Conservation (phyloP, 2,329 filamentous ascomycete species). For the Lasiodiplodia gonubiensis region DNA sequence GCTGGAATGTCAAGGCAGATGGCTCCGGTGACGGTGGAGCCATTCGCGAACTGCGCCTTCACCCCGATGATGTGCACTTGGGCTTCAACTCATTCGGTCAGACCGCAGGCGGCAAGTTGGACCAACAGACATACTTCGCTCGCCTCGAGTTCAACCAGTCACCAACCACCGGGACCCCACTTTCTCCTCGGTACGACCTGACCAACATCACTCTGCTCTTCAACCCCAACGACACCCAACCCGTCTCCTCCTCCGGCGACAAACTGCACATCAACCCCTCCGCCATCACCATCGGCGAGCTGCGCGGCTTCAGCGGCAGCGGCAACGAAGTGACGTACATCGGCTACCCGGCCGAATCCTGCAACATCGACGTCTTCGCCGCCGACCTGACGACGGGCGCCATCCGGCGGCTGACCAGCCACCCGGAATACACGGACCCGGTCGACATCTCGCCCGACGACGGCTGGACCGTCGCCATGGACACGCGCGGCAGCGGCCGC, state of each 20-base stretch:
- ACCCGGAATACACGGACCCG: conserved; percentile 54
- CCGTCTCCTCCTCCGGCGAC: conserved; percentile 36
- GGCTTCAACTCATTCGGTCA: conserved; percentile 50
- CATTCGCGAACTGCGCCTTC: conserved; percentile 53
- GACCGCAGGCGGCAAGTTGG: conserved; percentile 33
- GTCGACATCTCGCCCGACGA: conserved; percentile 52
- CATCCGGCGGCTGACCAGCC: conserved; percentile 51
- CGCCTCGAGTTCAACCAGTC: conserved; percentile 50
- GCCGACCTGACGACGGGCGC: conserved; percentile 48
- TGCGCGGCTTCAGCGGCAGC: conserved; percentile 53
- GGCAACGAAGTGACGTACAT: conserved; percentile 53
- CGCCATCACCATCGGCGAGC: conserved; percentile 50
- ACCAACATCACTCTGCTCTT: conserved; percentile 47
- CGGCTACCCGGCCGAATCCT: conserved; percentile 49
- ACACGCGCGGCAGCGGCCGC: conserved; percentile 51
- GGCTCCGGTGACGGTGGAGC: conserved; percentile 41
- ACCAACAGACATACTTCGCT: conserved; percentile 44
- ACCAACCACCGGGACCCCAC: conserved; percentile 40
- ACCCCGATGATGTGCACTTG: conserved; percentile 54
- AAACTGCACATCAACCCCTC: conserved; percentile 40
- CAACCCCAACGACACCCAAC: conserved; percentile 33
- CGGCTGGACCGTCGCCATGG: conserved; percentile 52
- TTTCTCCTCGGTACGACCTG: conserved; percentile 47
- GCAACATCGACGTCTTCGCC: conserved; percentile 55
- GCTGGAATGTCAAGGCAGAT: conserved; percentile 44